Evolutionary conservation across 352 stramenopile species (phyloP).

Genomic region (Pythium guiyangense): DNA sequence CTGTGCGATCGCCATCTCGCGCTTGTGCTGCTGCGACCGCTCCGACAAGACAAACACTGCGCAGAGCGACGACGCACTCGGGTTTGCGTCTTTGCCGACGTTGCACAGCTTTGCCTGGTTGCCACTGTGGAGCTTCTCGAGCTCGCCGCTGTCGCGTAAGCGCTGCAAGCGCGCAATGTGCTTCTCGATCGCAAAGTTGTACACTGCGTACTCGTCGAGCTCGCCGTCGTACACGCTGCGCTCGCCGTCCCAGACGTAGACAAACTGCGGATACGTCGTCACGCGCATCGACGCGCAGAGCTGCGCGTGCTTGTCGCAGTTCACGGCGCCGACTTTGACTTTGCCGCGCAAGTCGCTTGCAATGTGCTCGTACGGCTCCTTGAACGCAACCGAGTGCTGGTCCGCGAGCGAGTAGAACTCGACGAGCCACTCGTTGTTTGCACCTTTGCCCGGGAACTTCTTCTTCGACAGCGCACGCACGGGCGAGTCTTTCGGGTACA

Average conservation of each 20-base stretch:
- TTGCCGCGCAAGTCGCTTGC: constrained; percentile 60
- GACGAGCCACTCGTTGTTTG: constrained; percentile 81
- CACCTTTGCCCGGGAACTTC: constrained; percentile 63
- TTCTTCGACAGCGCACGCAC: constrained; percentile 60
- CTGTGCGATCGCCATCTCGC: constrained; percentile 51
- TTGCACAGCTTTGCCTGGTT: constrained; percentile 81
- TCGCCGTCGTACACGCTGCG: constrained; percentile 48
- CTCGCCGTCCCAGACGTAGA: constrained; percentile 65
- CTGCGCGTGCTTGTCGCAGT: constrained; percentile 60
- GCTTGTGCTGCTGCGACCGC: constrained; percentile 27
- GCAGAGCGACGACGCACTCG: constrained; percentile 48
- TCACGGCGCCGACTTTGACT: constrained; percentile 72
- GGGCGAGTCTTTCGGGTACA: constrained; percentile 61
- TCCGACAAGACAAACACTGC: constrained; percentile 68
- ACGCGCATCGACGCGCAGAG: constrained; percentile 49
- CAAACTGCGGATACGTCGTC: constrained; percentile 44
- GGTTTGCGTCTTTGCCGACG: constrained; percentile 54
- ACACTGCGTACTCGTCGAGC: constrained; percentile 73
- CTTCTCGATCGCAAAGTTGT: constrained; percentile 83
- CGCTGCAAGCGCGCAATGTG: constrained; percentile 65
- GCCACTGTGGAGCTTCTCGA: constrained; percentile 67
- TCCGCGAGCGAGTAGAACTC: constrained; percentile 71
- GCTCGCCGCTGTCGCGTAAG: constrained; percentile 54
- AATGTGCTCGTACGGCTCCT: constrained; percentile 54
- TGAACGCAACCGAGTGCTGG: constrained; percentile 51